Evolutionary conservation across 1,139 yeast species (phyloP).

Genomic region (Nakaseomyces uthaithaninus): DNA sequence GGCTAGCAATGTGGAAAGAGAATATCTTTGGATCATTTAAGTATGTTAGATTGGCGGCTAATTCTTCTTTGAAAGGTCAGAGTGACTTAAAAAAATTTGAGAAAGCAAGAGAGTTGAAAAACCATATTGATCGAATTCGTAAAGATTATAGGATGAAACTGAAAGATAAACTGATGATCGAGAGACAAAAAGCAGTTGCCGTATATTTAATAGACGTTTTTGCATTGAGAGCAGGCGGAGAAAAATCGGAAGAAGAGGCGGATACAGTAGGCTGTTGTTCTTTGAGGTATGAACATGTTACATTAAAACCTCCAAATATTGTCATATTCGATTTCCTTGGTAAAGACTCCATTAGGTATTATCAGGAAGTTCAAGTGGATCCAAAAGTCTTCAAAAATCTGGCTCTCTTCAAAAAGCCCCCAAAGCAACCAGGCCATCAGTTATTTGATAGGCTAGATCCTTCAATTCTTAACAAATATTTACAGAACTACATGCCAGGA

Average conservation of each 20-base stretch:
- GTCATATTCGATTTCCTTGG: constrained; percentile 94
- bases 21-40: constrained; percentile 76
- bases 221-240: constrained; percentile 98
- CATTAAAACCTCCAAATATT: constrained; percentile 74
- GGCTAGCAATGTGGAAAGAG: constrained; percentile 98
- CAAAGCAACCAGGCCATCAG: constrained; percentile 87
- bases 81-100: constrained; percentile 89
- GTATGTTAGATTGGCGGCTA: constrained; percentile 87
- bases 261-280: constrained; percentile 99
- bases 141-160: constrained; percentile 63
- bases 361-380: constrained; percentile 89
- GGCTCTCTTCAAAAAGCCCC: constrained; percentile 75
- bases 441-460: constrained; percentile 88
- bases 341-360: constrained; percentile 87
- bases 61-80: constrained; percentile 83
- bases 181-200: constrained; percentile 90
- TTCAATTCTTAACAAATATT: constrained; percentile 68
- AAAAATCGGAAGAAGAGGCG: constrained; percentile 94
- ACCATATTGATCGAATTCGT: constrained; percentile 66
- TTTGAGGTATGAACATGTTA: constrained; percentile 78
- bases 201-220: constrained; percentile 88
- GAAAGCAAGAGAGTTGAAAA: constrained; percentile 76
- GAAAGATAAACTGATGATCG: constrained; percentile 70
- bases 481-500: constrained; percentile 87
- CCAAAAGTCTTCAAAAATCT: constrained; percentile 83